Base-by-base conservation (phyloP, 805 yeast genomes). In the Schizosaccharomyces osmophilus region DNA sequence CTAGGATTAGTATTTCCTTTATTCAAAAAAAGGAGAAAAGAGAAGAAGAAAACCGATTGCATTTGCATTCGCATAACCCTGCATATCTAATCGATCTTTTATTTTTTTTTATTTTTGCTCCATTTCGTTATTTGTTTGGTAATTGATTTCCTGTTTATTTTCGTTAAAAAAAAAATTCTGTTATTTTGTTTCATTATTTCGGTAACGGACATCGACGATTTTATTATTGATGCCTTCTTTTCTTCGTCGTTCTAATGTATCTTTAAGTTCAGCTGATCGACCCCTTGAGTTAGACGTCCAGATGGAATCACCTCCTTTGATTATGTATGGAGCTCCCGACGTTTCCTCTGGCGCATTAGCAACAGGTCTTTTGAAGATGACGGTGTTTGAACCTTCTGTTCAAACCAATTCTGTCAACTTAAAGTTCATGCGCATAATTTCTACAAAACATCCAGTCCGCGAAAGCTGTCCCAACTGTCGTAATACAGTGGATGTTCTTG, bases 231-330 rank as follows among this genome's bases (percentile, higher is more conserved):
- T 45, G 51, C 51, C 51, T 45, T 45, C 51, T 19, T 45, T 45
- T 19, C 11, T 45, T 24, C 22, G 51, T n/a, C 22, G 51, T 19
- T 45, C 26, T 45, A n/a, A 45, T n/a, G 26, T 19, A 19, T n/a
- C 51, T 45, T 45, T 17, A 45, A 45, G 41, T 36, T 36, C 51
- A 45, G 51, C 22, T 19, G 51, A 45, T 8, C 51, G 26, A n/a
- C 51, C 51, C 13, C 26, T 45, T 24, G 51, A 45, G 17, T 17
- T 45, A n/a, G 26, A 81, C 0, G 77, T 89, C 42, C 76, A 77
- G 48, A 74, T 93, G 26, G 99, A 93, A 69, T 83, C 94, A 1
- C 97, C 97, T 1, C 98, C 99, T 0, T 77, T 89, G 48, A 80
- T 87, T 58, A 73, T 93, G 62, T 90, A 85, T 68, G 98, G 98